These are phyloP conservation scores for Euphorbia peplus DNA, from an alignment of 345 rosid species.

Conservation along the genomic window DNA sequence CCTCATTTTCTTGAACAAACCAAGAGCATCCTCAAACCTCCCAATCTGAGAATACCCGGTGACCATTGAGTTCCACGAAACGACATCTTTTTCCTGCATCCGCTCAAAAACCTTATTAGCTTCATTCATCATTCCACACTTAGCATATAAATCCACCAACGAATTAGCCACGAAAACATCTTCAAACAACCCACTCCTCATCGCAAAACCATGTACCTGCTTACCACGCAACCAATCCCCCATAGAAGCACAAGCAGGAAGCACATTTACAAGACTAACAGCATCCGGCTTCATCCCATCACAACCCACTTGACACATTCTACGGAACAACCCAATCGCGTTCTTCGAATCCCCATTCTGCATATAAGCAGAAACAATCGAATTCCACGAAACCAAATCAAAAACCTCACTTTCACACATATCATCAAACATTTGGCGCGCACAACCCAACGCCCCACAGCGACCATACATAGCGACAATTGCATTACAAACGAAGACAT, in stretches of 20 bases:
- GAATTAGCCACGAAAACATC: constrained; percentile 72
- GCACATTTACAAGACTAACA: constrained; percentile 65
- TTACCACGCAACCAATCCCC: constrained; percentile 43
- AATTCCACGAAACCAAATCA: constrained; percentile 80
- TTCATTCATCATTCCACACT: constrained; percentile 64
- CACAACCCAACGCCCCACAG: constrained; percentile 48
- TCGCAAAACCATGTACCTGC: constrained; percentile 54
- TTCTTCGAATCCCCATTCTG: constrained; percentile 44
- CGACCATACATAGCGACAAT: constrained; percentile 59
- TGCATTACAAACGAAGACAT: constrained; percentile 74
- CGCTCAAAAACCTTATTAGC: constrained; percentile 52
- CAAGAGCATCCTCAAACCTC: too few species aligned
- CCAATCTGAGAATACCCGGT: too few species aligned
- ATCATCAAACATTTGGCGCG: constrained; percentile 68
- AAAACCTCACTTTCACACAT: constrained; percentile 38
- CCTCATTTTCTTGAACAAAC: too few species aligned
- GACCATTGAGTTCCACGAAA: constrained; percentile 87
- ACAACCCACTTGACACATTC: constrained; percentile 36
- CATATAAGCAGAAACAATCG: constrained; percentile 49
- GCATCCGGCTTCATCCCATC: constrained; percentile 45
- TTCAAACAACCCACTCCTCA: constrained; percentile 47
- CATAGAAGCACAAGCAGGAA: constrained; percentile 60
- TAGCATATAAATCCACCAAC: constrained; percentile 81
- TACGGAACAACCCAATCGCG: constrained; percentile 45
- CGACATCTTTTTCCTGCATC: constrained; percentile 70